Evolutionary conservation across 1,284 basidiomycete species (phyloP).

Genomic region (Trichosporon inkin): DNA sequence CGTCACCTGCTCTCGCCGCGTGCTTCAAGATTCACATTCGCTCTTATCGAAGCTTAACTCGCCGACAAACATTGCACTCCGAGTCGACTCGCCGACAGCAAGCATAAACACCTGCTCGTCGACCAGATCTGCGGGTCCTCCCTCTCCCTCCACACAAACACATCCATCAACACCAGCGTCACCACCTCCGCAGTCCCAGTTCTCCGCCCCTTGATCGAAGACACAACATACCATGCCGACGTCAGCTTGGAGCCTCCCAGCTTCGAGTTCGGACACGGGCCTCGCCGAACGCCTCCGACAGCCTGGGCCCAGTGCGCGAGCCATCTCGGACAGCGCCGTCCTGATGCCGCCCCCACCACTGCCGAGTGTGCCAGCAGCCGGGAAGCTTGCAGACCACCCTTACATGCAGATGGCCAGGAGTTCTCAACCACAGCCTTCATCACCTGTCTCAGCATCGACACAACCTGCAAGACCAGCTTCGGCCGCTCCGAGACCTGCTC

Average conservation of each 20-base stretch:
- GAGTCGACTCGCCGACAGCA: not conserved
- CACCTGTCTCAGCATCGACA: not conserved
- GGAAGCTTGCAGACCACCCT: not conserved
- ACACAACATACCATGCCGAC: not conserved
- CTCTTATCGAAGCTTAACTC: not conserved
- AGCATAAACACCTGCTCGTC: not conserved
- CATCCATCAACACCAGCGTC: not conserved
- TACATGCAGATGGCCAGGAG: not conserved
- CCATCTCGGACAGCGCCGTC: slow-evolving; percentile 4
- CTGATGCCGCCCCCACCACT: not conserved
- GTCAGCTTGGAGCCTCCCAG: not conserved
- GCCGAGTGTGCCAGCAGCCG: not conserved
- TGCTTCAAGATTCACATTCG: not conserved
- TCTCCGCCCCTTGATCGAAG: not conserved
- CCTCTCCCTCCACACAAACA: not conserved
- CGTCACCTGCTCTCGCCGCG: not conserved
- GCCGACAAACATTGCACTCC: not conserved
- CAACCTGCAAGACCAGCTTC: not conserved
- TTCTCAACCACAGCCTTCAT: not conserved
- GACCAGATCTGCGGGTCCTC: not conserved
- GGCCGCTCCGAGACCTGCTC: not conserved
- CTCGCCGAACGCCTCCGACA: slow-evolving; percentile 4
- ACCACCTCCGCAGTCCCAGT: not conserved
- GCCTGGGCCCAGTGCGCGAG: not conserved
- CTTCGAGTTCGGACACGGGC: slow-evolving; percentile 1